Conservation (phyloP, 129 eudicot genomes). For the Escallonia rubra region DNA sequence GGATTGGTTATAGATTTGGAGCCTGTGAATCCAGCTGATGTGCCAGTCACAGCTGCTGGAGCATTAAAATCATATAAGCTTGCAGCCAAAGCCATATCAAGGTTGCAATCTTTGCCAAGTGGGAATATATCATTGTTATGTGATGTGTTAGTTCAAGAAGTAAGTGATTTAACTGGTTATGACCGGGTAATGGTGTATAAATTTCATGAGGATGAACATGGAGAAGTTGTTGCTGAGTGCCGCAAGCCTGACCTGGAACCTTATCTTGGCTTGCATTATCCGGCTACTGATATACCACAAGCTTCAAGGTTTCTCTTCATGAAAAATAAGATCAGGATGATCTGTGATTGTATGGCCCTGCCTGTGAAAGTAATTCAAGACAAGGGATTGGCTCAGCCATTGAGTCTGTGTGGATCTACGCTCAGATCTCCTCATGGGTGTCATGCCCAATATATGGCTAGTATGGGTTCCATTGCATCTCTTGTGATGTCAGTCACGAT, state of each 20-base stretch:
- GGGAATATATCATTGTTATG: constrained; percentile 66
- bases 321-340: constrained; percentile 83
- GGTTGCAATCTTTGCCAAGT: constrained; percentile 67
- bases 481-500: constrained; percentile 77
- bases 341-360: constrained; percentile 69
- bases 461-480: constrained; percentile 78
- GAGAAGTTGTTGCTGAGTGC: constrained; percentile 77
- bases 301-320: constrained; percentile 85
- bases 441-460: constrained; percentile 83
- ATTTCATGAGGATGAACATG: constrained; percentile 90
- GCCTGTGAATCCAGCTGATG: constrained; percentile 74
- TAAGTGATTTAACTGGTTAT: constrained; percentile 72
- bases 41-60: constrained; percentile 72
- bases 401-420: constrained; percentile 69
- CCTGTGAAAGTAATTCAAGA: constrained; percentile 69
- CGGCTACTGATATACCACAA: constrained; percentile 92
- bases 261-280: constrained; percentile 86
- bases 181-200: constrained; percentile 90
- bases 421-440: constrained; percentile 88
- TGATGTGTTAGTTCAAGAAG: constrained; percentile 75
- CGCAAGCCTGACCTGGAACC: constrained; percentile 55
- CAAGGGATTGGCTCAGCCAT: constrained; percentile 50
- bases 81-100: constrained; percentile 75
- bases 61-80: constrained; percentile 76
- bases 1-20: constrained; percentile 81